Percentiles rank a stretch among this genome's conserved stretches.
Evolutionary conservation across 257 asterid species (phyloP).

Genomic region (Solanum raphanifolium): DNA sequence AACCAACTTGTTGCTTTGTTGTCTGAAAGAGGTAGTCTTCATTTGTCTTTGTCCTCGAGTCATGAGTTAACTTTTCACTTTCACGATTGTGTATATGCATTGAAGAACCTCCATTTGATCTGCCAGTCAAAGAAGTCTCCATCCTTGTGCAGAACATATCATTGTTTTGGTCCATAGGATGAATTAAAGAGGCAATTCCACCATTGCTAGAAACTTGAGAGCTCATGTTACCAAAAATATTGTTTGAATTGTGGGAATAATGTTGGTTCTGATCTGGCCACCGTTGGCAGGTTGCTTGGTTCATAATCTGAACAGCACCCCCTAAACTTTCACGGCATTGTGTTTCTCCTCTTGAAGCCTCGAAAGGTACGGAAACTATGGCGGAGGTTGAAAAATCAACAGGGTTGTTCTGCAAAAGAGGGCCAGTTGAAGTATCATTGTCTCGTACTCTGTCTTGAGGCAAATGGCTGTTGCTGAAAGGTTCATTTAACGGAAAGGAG

Average conservation of each 20-base stretch:
- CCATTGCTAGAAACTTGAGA: conserved; percentile 31
- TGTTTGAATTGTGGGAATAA: conserved; percentile 20
- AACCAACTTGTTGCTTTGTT: conserved; percentile 41
- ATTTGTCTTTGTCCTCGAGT: conserved; percentile 26
- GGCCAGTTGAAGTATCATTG: conserved; percentile 21
- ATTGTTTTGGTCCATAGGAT: conserved; percentile 24
- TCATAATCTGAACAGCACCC: conserved; percentile 20
- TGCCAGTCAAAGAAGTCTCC: conserved; percentile 30
- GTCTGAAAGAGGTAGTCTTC: conserved; percentile 44
- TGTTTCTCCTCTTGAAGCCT: conserved; percentile 35
- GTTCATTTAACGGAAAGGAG: conserved; percentile 30
- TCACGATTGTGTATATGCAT: conserved; percentile 31
- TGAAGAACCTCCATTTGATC: conserved; percentile 31
- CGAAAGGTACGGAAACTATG: conserved; percentile 26
- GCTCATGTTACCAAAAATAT: conserved; percentile 23
- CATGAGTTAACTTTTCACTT: conserved; percentile 15
- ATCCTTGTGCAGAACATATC: conserved; percentile 31
- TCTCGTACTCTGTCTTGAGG: conserved; percentile 29
- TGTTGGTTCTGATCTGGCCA: conserved; percentile 38
- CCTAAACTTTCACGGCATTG: conserved; percentile 35
- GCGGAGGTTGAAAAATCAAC: conserved; percentile 27
- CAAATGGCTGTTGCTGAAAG: conserved; percentile 33
- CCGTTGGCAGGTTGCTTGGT: conserved; percentile 22
- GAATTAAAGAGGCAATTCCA: conserved; percentile 20
- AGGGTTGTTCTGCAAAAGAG: conserved; percentile 29